Base-by-base conservation (phyloP, 2,329 filamentous ascomycete species). In the Claviceps humidiphila region DNA sequence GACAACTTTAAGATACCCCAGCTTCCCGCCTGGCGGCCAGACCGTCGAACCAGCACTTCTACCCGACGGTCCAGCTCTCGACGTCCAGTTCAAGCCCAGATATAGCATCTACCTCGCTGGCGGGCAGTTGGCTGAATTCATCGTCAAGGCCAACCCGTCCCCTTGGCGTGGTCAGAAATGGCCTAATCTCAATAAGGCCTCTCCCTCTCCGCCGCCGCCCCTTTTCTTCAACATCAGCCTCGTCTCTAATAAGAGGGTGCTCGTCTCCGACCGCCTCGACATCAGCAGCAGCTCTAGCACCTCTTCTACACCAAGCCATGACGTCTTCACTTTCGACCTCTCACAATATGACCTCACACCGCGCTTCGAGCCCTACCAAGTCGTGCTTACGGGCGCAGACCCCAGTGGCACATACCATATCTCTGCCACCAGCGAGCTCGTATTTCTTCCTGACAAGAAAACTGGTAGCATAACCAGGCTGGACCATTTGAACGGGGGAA, bases 51-150 rank as follows among this genome's bases (percentile, higher is more conserved):
- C 72, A 0, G 52, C 60, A 0, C 55, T 58, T 26, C 24, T 63
- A 52, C 55, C 64, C 34, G 54, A 58, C 39, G 56, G 63, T 0
- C 66, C 67, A 3, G 66, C 69, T 30, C 58, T 75, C 2, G 58
- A 74, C 51, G 59, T 76, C 42, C 71, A 73, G 49, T 65, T 75
- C 57, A 64, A 65, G 38, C 69, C 74, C 6, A 68, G 73, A 1
- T 69, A 74, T 58, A 74, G 66, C 58, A 63, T 76, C 45, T 76
- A 74, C 50, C 62, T 76, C 2, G 66, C 66, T 16, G 66, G 61
- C 45, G 73, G 75, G 53, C 50, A 56, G 3, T 54, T 58, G 3
- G 73, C 65, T 2, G 68, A 71, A 17, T 71, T 75, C 51, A 61
- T 75, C 5, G 66, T 76, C 45, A 66, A 70, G 22, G 70, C 73